Conservation (phyloP, 495 filamentous ascomycete species). For the Durotheca rogersii region DNA sequence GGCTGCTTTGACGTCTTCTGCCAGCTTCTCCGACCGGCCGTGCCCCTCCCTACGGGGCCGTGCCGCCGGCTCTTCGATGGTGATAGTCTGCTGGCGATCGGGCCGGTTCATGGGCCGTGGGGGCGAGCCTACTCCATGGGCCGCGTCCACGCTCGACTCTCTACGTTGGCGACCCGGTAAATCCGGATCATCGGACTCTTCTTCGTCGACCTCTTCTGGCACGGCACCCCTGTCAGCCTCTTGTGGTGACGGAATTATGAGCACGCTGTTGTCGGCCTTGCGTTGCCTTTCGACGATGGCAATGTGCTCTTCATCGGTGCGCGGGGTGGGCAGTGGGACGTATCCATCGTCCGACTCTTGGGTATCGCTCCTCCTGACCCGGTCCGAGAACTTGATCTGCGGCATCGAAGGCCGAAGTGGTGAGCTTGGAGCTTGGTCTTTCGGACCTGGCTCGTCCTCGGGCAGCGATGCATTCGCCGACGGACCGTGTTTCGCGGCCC, state of each 20-base stretch:
- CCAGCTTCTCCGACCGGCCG: conserved; percentile 35
- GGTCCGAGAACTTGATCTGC: conserved; percentile 64
- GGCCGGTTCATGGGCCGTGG: conserved; percentile 35
- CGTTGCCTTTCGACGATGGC: conserved; percentile 83
- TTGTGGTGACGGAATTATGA: conserved; percentile 84
- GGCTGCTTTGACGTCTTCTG: conserved; percentile 39
- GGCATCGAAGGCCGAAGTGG: conserved; percentile 18
- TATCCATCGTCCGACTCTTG: conserved; percentile 36
- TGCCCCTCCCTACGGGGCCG: conserved; percentile 33
- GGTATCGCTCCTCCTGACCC: conserved; percentile 53
- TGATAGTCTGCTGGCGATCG: conserved; percentile 58
- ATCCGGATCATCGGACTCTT: conserved; percentile 27
- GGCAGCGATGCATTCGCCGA: conserved; percentile 32
- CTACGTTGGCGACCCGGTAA: conserved; percentile 13
- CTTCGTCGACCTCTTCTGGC: conserved; percentile 52
- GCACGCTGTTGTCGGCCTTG: conserved; percentile 67
- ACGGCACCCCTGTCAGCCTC: conserved; percentile 79
- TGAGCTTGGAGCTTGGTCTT: conserved; percentile 10
- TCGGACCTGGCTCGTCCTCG: conserved; percentile 26
- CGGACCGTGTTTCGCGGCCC: conserved; percentile 12
- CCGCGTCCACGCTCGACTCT: conserved; percentile 29
- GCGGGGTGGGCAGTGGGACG: conserved; percentile 51
- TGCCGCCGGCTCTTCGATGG: conserved; percentile 63
- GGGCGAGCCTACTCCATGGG: conserved; percentile 19
- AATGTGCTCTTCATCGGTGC: conserved; percentile 74